Percentiles rank a stretch among this genome's conserved stretches.
phyloP scores from a whole-genome alignment of 2,329 filamentous ascomycete genomes.

The Pestalotiopsis sp. region DNA sequence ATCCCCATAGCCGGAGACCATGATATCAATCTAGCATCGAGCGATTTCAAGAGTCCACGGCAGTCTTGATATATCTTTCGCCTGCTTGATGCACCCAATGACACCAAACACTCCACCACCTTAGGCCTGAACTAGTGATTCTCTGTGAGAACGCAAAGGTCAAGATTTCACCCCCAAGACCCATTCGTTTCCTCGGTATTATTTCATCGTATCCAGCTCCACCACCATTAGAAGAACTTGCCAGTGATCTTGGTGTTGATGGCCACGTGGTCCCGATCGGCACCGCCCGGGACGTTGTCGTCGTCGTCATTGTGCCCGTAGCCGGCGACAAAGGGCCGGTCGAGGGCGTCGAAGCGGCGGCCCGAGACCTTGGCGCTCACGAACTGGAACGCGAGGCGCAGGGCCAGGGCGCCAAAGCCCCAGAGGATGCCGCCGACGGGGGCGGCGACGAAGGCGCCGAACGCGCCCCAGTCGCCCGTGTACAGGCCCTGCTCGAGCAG shows the following conservation, averaged over 20 bases:
- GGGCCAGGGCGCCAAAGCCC: conserved; percentile 63
- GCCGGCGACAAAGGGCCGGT: conserved; percentile 46
- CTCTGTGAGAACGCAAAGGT: neutral
- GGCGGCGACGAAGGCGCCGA: conserved; percentile 81
- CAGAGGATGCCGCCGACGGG: conserved; percentile 76
- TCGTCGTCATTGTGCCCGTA: conserved; percentile 23
- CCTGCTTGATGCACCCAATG: neutral
- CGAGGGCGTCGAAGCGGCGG: conserved; percentile 67
- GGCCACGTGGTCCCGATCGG: conserved; percentile 33
- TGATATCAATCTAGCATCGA: neutral
- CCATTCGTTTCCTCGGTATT: neutral
- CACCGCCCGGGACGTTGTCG: conserved; percentile 26
- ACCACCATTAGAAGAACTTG: conserved; percentile 54
- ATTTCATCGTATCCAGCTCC: no score
- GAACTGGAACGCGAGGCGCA: conserved; percentile 64
- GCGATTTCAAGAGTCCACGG: neutral
- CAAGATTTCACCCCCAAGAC: neutral
- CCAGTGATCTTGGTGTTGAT: conserved; percentile 40
- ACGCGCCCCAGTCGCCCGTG: conserved; percentile 77
- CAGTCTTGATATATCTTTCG: neutral
- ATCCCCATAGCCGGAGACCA: neutral
- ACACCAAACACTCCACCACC: neutral
- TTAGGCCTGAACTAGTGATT: neutral
- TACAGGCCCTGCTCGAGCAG: conserved; percentile 76
- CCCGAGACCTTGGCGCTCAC: conserved; percentile 59